Base-by-base conservation (phyloP, 768 basidiomycete species). In the Russula ochroleuca region DNA sequence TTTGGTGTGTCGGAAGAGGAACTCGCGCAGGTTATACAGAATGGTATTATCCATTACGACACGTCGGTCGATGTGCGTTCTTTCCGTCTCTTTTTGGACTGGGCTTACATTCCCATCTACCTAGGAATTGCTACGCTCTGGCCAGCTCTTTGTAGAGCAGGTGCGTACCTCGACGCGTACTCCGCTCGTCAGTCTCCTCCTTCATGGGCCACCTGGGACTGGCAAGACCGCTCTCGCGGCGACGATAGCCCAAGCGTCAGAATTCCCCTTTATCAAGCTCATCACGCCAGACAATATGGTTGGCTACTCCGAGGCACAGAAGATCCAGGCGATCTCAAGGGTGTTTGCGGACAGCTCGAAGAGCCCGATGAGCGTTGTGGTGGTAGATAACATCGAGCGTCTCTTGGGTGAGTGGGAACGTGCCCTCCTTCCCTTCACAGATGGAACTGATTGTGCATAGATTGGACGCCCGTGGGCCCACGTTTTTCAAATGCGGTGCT, bases 1-100 rank as follows among this genome's bases (percentile, higher is more conserved):
- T 99, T 94, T 72, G 97, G 97, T 84, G 93, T 97, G 2, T 88
- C 96, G 1, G 97, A 98, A 75, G 95, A 96, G 74, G 96, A 99
- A 76, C 78, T 99, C 19, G 83, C 88, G 68, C 86, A 89, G 68
- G 94, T 97, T 59, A 88, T 98, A 23, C 92, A 95, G 75, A 92
- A 98, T 72, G 97, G 97, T 3, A 98, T 98, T 73, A 94, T 98
- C 49, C 92, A 94, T 72, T 97, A 84, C 72, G 86, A 86, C 73
- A 62, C 72, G 8, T 78, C 80, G 45, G 77, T 98, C 69, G 87
- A 96, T 71, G 95, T 95, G 69, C 73, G 87, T 78, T 9, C 28
- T n/a, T 5, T 63, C 43, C 51, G 61, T 60, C 48, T 50, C 33
- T 51, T 52, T 45, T 57, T 51, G 13, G n/a, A 50, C 23, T 51